Evolutionary conservation across 2,329 filamentous ascomycete species (phyloP), one percentile per base, ranked within the genome.

Genomic region (Fusarium xylarioides): DNA sequence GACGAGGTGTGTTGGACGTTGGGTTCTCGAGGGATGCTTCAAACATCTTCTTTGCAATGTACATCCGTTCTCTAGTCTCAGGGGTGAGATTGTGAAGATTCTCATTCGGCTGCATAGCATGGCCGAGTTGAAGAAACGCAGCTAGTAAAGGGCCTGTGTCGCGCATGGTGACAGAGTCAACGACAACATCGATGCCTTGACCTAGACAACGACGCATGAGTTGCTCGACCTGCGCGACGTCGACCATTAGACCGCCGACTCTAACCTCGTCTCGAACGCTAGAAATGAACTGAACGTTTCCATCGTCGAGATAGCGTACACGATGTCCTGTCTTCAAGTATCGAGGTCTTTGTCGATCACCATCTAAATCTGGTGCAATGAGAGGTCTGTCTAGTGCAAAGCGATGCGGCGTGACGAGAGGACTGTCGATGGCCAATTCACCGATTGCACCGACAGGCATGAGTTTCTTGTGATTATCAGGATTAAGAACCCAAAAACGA

Each of bases 381-480:
- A 81, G 68, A 1, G 80, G 71, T 14, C 71, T 71, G 8, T 81
- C 81, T 0, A 77, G 75, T 2, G 78, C 63, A 47, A 84, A 82
- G 9, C 80, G 80, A 66, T 83, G 82, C 5, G 80, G 80, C 1
- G 80, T 81, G 18, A 81, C 62, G 8, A 77, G 60, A 2, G 80
- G 80, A 0, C 89, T 89, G 73, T 91, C 89, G 38, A 92, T 86
- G 7, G 91, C 84, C 5, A 92, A 81, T 75, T 92, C 90, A 1
- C 88, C 88, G 2, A 89, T 81, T 1, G 86, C 84, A 3, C 89
- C 89, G 18, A 88, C 79, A 0, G 87, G 88, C 80, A 88, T 83
- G 42, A 88, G 82, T 38, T 83, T 85, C 68, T 83, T 83, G 35
- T 83, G 82, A 59, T 89, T 85, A 7, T 88, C 84, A 0, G 85